phyloP scores from a whole-genome alignment of 2,329 filamentous ascomycete species.

The Macroventuria anomochaeta region DNA sequence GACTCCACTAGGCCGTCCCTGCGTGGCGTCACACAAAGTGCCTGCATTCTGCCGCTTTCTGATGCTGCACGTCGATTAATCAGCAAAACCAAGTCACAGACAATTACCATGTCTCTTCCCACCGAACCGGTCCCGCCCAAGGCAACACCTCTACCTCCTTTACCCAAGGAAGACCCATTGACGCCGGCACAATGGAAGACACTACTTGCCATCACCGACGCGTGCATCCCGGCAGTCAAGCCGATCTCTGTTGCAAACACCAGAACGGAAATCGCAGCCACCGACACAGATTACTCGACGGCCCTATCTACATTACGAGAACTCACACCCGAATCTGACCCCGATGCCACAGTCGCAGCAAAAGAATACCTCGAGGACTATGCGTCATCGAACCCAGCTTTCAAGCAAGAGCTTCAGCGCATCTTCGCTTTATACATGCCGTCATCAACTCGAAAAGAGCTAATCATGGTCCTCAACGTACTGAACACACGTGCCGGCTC shows the following conservation, averaged over 20 bases:
- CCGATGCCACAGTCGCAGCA: constrained; percentile 52
- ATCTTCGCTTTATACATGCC: constrained; percentile 58
- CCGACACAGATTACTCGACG: constrained; percentile 59
- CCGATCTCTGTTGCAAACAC: constrained; percentile 47
- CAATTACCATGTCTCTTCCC: constrained; percentile 24
- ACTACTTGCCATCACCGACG: constrained; percentile 63
- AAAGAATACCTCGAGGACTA: constrained; percentile 62
- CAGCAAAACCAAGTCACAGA: not conserved
- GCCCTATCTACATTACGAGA: constrained; percentile 48
- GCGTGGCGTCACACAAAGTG: not conserved
- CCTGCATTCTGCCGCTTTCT: not conserved
- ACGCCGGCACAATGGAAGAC: constrained; percentile 65
- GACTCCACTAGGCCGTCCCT: constrained; percentile 5
- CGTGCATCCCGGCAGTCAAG: constrained; percentile 65
- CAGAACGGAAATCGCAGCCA: constrained; percentile 54
- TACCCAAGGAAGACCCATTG: constrained; percentile 56
- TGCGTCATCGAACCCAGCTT: constrained; percentile 59
- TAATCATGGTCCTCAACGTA: constrained; percentile 60
- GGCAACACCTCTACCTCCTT: constrained; percentile 55
- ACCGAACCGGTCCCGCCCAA: constrained; percentile 44
- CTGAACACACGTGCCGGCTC: constrained; percentile 67
- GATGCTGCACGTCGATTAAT: not conserved
- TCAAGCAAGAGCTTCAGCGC: constrained; percentile 59
- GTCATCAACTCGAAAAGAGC: constrained; percentile 55
- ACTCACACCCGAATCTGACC: constrained; percentile 34